phyloP scores from a whole-genome alignment of 805 yeast species.

The Metschnikowia picachoensis region DNA sequence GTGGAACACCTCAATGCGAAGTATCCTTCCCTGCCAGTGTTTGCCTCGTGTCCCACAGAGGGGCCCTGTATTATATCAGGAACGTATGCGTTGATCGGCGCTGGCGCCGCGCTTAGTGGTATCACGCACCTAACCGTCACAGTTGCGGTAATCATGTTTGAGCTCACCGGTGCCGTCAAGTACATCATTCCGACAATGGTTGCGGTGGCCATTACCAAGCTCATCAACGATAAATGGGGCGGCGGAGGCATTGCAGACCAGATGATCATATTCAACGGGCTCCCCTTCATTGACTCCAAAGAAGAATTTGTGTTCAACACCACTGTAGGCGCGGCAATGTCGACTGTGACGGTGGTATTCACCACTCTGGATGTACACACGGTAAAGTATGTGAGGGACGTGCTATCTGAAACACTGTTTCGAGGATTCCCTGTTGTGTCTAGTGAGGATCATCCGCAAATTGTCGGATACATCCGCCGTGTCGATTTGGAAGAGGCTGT shows the following conservation, averaged over 20 bases:
- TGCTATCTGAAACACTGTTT: constrained; percentile 32
- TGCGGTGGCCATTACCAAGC: constrained; percentile 82
- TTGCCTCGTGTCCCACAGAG: constrained; percentile 29
- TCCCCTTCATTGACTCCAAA: constrained; percentile 73
- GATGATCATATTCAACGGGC: constrained; percentile 83
- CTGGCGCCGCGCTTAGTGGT: constrained; percentile 93
- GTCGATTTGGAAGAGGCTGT: constrained; percentile 28
- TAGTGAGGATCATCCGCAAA: constrained; percentile 32
- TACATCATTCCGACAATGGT: constrained; percentile 96
- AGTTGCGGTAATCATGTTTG: constrained; percentile 93
- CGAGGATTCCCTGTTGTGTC: constrained; percentile 55
- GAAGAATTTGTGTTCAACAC: constrained; percentile 56
- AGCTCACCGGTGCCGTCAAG: constrained; percentile 89
- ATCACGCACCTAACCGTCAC: constrained; percentile 90
- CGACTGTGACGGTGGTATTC: constrained; percentile 35
- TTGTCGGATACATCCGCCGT: constrained; percentile 46
- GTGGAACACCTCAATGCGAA: constrained; percentile 44
- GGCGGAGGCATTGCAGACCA: constrained; percentile 91
- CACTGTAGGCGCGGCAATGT: constrained; percentile 60
- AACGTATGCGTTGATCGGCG: constrained; percentile 92
- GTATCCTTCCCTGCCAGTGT: constrained; percentile 34
- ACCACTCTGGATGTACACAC: constrained; percentile 31
- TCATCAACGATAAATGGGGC: constrained; percentile 74
- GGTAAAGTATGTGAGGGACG: constrained; percentile 28
- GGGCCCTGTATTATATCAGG: constrained; percentile 79